phyloP scores from a whole-genome alignment of 2,329 filamentous ascomycete genomes.

The Trichoderma simmonsii region DNA sequence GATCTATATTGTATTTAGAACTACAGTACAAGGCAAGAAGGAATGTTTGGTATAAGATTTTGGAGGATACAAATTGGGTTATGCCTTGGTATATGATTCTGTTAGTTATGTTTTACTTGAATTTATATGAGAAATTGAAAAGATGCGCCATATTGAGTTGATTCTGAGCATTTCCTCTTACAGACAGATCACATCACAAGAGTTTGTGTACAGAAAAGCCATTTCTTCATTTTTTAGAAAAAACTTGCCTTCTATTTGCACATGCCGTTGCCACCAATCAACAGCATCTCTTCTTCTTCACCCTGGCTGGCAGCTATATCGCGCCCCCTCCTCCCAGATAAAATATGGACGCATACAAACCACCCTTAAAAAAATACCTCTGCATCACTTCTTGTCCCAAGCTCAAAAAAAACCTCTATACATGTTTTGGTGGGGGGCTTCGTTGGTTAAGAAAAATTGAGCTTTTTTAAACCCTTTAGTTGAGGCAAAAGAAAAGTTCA shows the following conservation, averaged over 20 bases:
- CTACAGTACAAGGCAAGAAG: neutral
- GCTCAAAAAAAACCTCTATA: slow-evolving; percentile 5
- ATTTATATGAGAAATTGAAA: neutral
- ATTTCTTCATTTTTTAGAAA: slow-evolving; percentile 9
- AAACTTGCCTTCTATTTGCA: slow-evolving; percentile 24
- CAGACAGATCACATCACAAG: neutral
- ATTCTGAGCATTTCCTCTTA: neutral
- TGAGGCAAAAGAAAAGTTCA: neutral
- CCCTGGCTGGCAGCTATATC: slow-evolving; percentile 15
- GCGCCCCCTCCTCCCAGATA: neutral
- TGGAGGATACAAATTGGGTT: neutral
- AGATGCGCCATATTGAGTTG: neutral
- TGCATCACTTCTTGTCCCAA: neutral
- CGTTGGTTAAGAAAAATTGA: neutral
- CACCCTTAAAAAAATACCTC: neutral
- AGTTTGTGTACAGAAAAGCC: neutral
- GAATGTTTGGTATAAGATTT: neutral
- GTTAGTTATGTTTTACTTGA: neutral
- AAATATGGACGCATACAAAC: slow-evolving; percentile 2
- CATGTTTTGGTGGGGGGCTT: neutral
- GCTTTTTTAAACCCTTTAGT: neutral
- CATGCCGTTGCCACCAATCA: slow-evolving; percentile 17
- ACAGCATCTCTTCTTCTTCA: neutral
- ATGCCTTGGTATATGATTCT: neutral
- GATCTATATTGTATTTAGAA: neutral